Evolutionary conservation across 2,329 filamentous ascomycete genomes (phyloP), one percentile per base, ranked within the genome.

Genomic region (Cucurbitaria berberidis): DNA sequence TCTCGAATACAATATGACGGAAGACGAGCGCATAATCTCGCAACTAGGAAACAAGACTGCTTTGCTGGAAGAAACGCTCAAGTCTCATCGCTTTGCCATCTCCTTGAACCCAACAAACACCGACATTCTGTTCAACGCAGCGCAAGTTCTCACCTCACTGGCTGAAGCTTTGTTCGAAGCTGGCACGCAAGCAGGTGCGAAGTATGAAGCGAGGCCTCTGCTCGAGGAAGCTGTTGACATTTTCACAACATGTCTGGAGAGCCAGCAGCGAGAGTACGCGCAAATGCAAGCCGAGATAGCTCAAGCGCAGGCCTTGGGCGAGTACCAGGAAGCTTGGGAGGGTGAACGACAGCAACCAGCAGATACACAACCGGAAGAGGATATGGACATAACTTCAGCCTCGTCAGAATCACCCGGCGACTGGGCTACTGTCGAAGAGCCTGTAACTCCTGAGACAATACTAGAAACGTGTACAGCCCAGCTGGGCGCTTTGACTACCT

Each of bases 91-190:
- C 49, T 81, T 83, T 67, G 87, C 88, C 3, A 74, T 88, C 24
- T 73, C 71, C 1, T 70, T 90, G 26, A 81, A 86, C 19, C 79
- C 82, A 43, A 80, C 85, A 35, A 89, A 89, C 67, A 78, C 86
- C 1, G 87, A 91, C 72, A 80, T 85, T 5, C 76, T 89, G 8
- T 91, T 90, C 77, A 91, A 91, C 67, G 87, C 85, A 5, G 86
- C 84, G 1, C 88, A 90, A 71, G 85, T 89, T 3, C 77, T 90
- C 32, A 87, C 84, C 0, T 85, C 82, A 57, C 77, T 90, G 32
- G 86, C 85, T 1, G 88, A 91, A 74, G 77, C 77, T 2, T 69
- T 84, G 7, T 77, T 81, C 0, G 83, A 86, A 44, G 78, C 80
- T n/a, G 80, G 80, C 36, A 79, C 81, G 5, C 63, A 68, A 15